These are phyloP conservation scores for Wallacemonas sp. DNA, from an alignment of 208 protist genomes.

Conservation along the genomic window DNA sequence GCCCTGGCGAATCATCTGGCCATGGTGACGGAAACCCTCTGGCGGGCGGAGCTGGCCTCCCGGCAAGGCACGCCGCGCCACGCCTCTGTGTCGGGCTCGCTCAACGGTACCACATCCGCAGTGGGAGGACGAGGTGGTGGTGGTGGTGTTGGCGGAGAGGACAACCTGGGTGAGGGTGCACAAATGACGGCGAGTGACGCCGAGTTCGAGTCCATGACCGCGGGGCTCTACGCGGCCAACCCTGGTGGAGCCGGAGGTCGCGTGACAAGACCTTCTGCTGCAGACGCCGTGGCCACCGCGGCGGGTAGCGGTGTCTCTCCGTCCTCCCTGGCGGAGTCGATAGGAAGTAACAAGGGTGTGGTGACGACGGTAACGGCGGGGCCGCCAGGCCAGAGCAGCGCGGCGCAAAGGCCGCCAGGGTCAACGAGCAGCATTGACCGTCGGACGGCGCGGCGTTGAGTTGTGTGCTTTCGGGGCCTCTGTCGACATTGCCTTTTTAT, in stretches of 20 bases:
- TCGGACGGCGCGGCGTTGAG: background rate
- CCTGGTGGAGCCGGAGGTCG: background rate
- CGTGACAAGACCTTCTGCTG: background rate
- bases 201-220: background rate
- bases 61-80: background rate
- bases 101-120: background rate
- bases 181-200: background rate
- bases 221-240: background rate
- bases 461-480: background rate
- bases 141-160: background rate
- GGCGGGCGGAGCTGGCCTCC: background rate
- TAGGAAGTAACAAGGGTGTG: background rate
- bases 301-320: background rate
- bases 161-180: background rate
- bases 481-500: background rate
- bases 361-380: constrained; percentile 1
- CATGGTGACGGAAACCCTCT: constrained; percentile 5
- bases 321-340: background rate
- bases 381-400: background rate
- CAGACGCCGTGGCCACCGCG: background rate
- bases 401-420: too few species aligned
- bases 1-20: constrained; percentile 1
- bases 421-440: too few species aligned
- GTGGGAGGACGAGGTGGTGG: too few species aligned
- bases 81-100: background rate